These are phyloP conservation scores for Nidularia pulvinata DNA, from an alignment of 768 basidiomycete species.

Conservation along the genomic window DNA sequence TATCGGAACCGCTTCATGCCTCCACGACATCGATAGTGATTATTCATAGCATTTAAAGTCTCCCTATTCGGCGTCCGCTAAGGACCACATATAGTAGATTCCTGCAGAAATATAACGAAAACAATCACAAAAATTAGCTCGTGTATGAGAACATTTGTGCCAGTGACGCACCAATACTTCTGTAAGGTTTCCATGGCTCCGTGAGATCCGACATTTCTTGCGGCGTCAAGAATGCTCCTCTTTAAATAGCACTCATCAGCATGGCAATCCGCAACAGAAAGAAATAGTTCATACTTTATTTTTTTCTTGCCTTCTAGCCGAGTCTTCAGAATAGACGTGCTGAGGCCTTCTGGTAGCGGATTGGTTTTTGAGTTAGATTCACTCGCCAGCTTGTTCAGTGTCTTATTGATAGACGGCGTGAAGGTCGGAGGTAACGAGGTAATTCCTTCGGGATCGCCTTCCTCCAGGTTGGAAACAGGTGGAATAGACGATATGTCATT, in stretches of 20 bases:
- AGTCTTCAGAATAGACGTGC: conserved; percentile 52
- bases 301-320: conserved; percentile 71
- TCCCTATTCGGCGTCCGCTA: conserved; percentile 41
- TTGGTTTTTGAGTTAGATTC: conserved; percentile 6
- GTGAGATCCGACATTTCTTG: conserved; percentile 83
- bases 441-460: conserved; percentile 11
- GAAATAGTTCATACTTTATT: conserved; percentile 53
- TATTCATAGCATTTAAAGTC: too few relatives aligned
- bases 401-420: conserved; percentile 68
- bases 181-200: conserved; percentile 77
- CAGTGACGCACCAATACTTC: conserved; percentile 64
- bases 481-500: conserved; percentile 31
- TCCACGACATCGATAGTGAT: too few relatives aligned
- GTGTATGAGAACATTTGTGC: conserved; percentile 1
- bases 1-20: too few relatives aligned
- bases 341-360: conserved; percentile 61
- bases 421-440: conserved; percentile 54
- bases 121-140: neutral
- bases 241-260: conserved; percentile 18
- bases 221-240: conserved; percentile 75
- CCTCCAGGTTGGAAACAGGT: conserved; percentile 17
- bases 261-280: conserved; percentile 3
- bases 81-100: conserved; percentile 89
- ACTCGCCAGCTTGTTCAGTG: conserved; percentile 35
- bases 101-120: conserved; percentile 27